Conservation (phyloP, 2,329 filamentous ascomycete genomes). For the Fusarium sambucinum region DNA sequence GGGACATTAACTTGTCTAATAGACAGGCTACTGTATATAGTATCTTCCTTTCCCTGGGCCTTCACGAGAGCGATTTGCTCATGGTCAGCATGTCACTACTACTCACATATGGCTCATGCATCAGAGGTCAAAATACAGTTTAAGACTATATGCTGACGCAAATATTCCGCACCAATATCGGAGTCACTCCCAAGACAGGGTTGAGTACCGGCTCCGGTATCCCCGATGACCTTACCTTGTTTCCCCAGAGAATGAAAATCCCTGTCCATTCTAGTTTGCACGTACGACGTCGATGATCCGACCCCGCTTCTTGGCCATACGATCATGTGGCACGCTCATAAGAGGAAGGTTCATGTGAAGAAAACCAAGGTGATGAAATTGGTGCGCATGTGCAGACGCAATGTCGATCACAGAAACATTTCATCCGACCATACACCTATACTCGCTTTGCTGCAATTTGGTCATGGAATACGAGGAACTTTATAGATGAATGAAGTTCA, state of each 20-base stretch:
- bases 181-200: background rate
- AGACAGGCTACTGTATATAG: no score
- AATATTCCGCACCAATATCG: background rate
- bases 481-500: background rate
- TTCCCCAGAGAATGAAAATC: background rate
- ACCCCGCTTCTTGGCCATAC: slow-evolving; percentile 18
- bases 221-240: background rate
- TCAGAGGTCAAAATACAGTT: background rate
- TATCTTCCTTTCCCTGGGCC: no score
- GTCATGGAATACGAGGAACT: background rate
- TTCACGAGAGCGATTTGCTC: no score
- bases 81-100: no score
- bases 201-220: background rate
- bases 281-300: background rate
- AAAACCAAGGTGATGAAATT: slow-evolving; percentile 7
- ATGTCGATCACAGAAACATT: slow-evolving; percentile 7
- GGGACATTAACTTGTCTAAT: no score
- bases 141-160: background rate
- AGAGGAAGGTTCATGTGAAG: slow-evolving; percentile 1
- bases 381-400: background rate
- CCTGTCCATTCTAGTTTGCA: background rate
- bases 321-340: slow-evolving; percentile 13
- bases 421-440: background rate
- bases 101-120: no score
- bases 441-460: background rate